phyloP scores from a whole-genome alignment of 2,329 filamentous ascomycete species.

The Penicillium glabrum region DNA sequence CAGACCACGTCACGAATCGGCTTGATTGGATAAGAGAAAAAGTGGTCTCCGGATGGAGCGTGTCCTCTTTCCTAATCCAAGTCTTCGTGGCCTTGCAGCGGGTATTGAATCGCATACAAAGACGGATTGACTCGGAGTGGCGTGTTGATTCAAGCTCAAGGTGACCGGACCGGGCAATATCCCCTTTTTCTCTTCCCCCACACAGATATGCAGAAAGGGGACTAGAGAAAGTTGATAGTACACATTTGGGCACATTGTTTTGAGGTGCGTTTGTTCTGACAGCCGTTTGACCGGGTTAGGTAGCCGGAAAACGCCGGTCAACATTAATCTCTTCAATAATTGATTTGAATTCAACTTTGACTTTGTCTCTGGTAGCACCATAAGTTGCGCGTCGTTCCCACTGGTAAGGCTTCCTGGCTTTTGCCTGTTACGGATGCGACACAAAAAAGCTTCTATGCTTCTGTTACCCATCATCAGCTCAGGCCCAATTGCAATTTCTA shows the following conservation, averaged over 20 bases:
- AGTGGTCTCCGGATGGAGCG: conserved; percentile 3
- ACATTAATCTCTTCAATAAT: background rate
- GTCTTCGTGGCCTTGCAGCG: conserved; percentile 8
- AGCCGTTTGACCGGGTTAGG: conserved; percentile 16
- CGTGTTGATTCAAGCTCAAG: background rate
- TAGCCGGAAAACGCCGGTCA: conserved; percentile 15
- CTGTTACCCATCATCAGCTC: conserved; percentile 16
- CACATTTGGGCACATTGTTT: background rate
- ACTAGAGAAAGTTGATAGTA: background rate
- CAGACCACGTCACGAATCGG: conserved; percentile 1
- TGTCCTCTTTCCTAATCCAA: conserved; percentile 5
- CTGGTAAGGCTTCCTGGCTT: conserved; percentile 4
- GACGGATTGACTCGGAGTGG: background rate
- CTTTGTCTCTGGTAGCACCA: conserved; percentile 3
- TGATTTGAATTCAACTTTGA: background rate
- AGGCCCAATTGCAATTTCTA: conserved; percentile 21
- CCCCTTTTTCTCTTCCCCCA: background rate
- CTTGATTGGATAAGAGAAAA: conserved; percentile 12
- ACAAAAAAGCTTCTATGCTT: conserved; percentile 19
- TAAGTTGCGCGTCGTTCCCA: conserved; percentile 5
- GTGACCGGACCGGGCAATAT: background rate
- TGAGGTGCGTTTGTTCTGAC: conserved; percentile 15
- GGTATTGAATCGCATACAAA: background rate
- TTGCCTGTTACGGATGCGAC: background rate
- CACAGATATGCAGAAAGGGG: background rate